Evolutionary conservation across 148 eudicot genomes (phyloP), one percentile per base, ranked within the genome.

Genomic region (Dianthus caryophyllus): DNA sequence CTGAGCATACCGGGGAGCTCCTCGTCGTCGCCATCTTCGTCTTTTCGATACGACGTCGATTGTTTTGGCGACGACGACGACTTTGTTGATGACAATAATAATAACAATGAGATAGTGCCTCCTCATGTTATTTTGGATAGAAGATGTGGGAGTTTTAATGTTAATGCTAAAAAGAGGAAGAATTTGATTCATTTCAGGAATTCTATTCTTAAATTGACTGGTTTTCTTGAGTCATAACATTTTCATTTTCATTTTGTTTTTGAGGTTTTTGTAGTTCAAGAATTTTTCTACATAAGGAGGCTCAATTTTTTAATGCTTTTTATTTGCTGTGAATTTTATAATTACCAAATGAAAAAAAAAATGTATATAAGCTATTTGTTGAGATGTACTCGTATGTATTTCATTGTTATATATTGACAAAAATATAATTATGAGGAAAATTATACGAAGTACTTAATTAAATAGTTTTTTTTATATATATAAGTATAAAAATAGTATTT

Each of bases 151-250:
- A 73, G 55, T 81, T 85, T 33, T 78, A 39, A 72, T 33, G 31
- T 33, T 0, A 80, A 77, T 43, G 86, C 84, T 44, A 80, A 84
- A 77, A 78, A 79, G 29, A 61, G 82, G 2, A 90, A 87, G 74
- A 85, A 87, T 74, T 77, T 90, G 79, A 66, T 84, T 30, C 63
- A 73, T 70, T 83, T 90, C 14, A 52, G 94, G 69, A 82, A 87
- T 80, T 82, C 87, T 4, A 65, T 90, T 78, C 86, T 87, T 55
- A 76, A 82, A 62, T 79, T 90, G 82, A 90, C 97, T 29, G 94
- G 97, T 17, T 87, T 87, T 69, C 77, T 85, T 46, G 94, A 90
- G 77, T 71, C 88, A 25, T 87, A 60, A 75, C 48, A 0, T 5
- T 21, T 49, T n/a, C 22, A 17, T 66, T 66, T 15, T 11, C 14